These are phyloP conservation scores for Chaetomiaceae sp. DNA, from an alignment of 2,329 filamentous ascomycete species.

Conservation along the genomic window DNA sequence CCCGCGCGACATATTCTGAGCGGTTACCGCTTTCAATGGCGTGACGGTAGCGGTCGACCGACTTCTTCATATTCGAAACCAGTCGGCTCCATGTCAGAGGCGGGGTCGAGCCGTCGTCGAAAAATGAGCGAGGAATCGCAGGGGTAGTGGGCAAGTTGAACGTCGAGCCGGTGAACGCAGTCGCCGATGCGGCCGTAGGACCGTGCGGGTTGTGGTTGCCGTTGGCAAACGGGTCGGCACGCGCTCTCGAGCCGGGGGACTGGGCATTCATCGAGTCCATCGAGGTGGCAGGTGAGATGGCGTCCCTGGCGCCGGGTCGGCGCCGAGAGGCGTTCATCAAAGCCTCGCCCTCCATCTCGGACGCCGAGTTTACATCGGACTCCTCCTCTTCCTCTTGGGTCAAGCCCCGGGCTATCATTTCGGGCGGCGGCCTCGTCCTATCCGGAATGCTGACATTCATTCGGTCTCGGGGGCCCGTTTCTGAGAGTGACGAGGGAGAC, in stretches of 20 bases:
- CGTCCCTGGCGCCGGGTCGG: constrained; percentile 60
- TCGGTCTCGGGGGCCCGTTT: constrained; percentile 82
- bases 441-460: constrained; percentile 87
- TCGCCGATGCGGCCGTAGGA: constrained; percentile 54
- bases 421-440: constrained; percentile 81
- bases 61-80: constrained; percentile 86
- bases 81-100: constrained; percentile 85
- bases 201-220: constrained; percentile 44
- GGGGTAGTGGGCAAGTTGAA: constrained; percentile 56
- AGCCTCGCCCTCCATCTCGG: constrained; percentile 76
- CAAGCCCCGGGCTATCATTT: constrained; percentile 81
- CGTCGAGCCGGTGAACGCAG: constrained; percentile 56
- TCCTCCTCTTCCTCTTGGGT: constrained; percentile 86
- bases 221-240: constrained; percentile 53
- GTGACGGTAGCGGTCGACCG: constrained; percentile 84
- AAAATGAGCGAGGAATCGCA: constrained; percentile 74
- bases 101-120: constrained; percentile 78
- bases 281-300: constrained; percentile 79
- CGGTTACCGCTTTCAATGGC: constrained; percentile 79
- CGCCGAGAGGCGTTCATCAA: constrained; percentile 66
- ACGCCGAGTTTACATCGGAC: constrained; percentile 76
- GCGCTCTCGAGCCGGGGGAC: constrained; percentile 54
- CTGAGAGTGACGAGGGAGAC: constrained; percentile 73
- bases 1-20: constrained; percentile 85
- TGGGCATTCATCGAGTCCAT: constrained; percentile 82